These are phyloP conservation scores for Piper betle DNA, from an alignment of 164 flowering plant species.

Conservation along the genomic window DNA sequence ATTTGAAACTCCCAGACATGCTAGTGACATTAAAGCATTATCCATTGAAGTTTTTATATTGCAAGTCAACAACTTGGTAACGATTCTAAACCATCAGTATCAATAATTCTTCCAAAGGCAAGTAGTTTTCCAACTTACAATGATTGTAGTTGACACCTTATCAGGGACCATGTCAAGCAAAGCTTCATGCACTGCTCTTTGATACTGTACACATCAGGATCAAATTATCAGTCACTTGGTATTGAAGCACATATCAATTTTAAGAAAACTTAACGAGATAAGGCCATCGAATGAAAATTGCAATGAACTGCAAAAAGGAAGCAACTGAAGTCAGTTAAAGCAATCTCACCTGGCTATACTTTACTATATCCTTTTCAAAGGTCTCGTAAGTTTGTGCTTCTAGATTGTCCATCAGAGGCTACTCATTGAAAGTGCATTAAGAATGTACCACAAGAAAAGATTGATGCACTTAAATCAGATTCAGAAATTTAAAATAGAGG, in stretches of 20 bases:
- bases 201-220: conserved; percentile 40
- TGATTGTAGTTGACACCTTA: conserved; percentile 39
- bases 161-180: conserved; percentile 77
- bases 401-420: conserved; percentile 99
- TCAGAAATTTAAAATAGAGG: background rate
- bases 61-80: background rate
- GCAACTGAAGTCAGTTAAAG: no score
- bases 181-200: conserved; percentile 79
- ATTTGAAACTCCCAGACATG: no score
- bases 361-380: conserved; percentile 84
- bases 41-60: background rate
- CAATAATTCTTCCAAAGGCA: no score
- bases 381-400: conserved; percentile 99
- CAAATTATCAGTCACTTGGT: background rate
- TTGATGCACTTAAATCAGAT: background rate
- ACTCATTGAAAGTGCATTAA: conserved; percentile 10
- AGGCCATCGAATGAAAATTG: background rate
- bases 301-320: background rate
- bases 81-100: no score
- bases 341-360: conserved; percentile 66
- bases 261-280: no score
- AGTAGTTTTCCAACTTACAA: conserved; percentile 27
- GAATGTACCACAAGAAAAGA: background rate
- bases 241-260: no score
- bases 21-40: background rate